These are phyloP conservation scores for Candida odintsovae DNA, from an alignment of 805 yeast genomes.

Conservation along the genomic window DNA sequence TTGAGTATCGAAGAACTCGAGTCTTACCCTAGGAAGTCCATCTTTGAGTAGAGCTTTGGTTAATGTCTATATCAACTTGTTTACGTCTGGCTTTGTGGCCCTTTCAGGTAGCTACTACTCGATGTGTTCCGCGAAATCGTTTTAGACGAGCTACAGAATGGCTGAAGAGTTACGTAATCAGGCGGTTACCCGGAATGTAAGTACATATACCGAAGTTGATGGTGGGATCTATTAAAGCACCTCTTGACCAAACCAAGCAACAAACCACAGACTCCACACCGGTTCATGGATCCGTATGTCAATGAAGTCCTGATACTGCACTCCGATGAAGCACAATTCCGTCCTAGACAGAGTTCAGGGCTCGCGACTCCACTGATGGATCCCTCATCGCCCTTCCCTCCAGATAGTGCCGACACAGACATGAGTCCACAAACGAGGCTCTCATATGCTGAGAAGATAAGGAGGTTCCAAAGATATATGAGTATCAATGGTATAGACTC, in stretches of 20 bases:
- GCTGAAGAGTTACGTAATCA: background rate
- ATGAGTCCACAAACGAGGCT: slow-evolving; percentile 4
- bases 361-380: slow-evolving; percentile 3
- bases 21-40: slow-evolving; percentile 21
- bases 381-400: slow-evolving; percentile 2
- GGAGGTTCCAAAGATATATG: slow-evolving; percentile 13
- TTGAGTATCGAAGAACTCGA: too few species aligned
- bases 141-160: background rate
- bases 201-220: too few species aligned
- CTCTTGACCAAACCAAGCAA: too few species aligned
- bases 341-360: slow-evolving; percentile 4
- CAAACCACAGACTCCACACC: background rate
- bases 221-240: too few species aligned
- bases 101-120: background rate
- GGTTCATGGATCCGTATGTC: background rate
- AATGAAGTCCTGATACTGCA: background rate
- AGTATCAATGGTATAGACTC: slow-evolving; percentile 7
- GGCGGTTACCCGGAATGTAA: too few species aligned
- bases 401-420: background rate
- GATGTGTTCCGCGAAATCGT: background rate
- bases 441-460: slow-evolving; percentile 10
- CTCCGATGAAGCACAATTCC: background rate
- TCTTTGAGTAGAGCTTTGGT: background rate
- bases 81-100: background rate
- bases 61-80: background rate